Percentiles rank a stretch among this genome's conserved stretches.
Evolutionary conservation across 208 protist species (phyloP).

Genomic region (Crithidia sp.): DNA sequence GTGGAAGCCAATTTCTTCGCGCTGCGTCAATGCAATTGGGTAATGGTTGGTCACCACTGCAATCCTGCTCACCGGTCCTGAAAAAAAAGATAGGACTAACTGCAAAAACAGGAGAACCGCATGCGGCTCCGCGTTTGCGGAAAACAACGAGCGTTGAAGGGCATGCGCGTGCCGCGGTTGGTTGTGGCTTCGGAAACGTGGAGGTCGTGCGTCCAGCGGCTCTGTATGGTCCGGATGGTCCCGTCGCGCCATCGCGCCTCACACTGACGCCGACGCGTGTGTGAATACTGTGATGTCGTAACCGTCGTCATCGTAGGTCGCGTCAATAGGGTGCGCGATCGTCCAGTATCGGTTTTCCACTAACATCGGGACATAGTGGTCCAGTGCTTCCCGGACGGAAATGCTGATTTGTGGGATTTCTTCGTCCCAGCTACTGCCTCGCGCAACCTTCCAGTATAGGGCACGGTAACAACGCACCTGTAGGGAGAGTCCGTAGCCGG

Average conservation of each 20-base stretch:
- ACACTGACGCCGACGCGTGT: background rate
- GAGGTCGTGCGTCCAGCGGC: slow-evolving; percentile 3
- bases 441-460: background rate
- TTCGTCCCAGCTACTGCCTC: background rate
- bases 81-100: background rate
- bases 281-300: slow-evolving; percentile 5
- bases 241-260: slow-evolving; percentile 5
- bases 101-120: slow-evolving; percentile 5
- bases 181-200: background rate
- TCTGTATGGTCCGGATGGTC: background rate
- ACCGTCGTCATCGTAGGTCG: slow-evolving; percentile 1
- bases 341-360: background rate
- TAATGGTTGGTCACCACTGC: slow-evolving; percentile 13
- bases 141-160: slow-evolving; percentile 11
- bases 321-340: slow-evolving; percentile 4
- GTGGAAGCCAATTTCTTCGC: slow-evolving; percentile 2
- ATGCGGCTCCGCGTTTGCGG: slow-evolving; percentile 1
- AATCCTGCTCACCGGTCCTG: background rate
- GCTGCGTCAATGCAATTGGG: slow-evolving; percentile 2
- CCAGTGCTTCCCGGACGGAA: background rate
- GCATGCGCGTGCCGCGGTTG: background rate
- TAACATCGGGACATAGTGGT: background rate
- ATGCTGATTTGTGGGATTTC: background rate
- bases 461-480: slow-evolving; percentile 15
- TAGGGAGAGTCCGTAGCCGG: slow-evolving; percentile 29